Evolutionary conservation across 2,329 filamentous ascomycete species (phyloP).

Genomic region (Phyllosticta paracitricarpa): DNA sequence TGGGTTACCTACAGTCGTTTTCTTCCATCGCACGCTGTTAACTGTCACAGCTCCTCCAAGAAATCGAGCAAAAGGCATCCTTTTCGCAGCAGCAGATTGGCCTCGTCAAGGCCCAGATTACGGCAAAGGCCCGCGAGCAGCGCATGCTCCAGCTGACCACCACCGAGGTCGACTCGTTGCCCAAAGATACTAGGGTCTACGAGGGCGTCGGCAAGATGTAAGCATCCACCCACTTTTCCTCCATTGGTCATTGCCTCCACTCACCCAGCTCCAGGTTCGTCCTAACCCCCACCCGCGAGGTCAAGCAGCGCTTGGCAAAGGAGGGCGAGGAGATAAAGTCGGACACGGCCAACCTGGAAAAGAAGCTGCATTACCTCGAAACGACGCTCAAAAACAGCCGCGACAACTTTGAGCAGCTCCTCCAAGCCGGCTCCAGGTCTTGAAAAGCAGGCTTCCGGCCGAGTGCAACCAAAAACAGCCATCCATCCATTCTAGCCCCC

Average conservation of each 20-base stretch:
- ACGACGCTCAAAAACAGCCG: slow-evolving; percentile 92
- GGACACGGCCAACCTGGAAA: slow-evolving; percentile 72
- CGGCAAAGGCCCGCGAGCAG: slow-evolving; percentile 76
- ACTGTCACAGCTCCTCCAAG: slow-evolving; percentile 62
- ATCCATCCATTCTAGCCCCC: slow-evolving; percentile 1
- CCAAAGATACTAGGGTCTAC: slow-evolving; percentile 70
- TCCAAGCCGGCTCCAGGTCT: slow-evolving; percentile 39
- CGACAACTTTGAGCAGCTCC: slow-evolving; percentile 81
- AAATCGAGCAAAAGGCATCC: slow-evolving; percentile 84
- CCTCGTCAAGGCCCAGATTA: slow-evolving; percentile 74
- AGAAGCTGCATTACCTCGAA: slow-evolving; percentile 87
- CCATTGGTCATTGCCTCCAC: neutral
- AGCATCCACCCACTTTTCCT: slow-evolving; percentile 19
- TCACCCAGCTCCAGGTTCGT: slow-evolving; percentile 62
- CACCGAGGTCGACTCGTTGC: slow-evolving; percentile 69
- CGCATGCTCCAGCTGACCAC: slow-evolving; percentile 81
- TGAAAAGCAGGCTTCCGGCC: neutral
- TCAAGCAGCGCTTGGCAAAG: slow-evolving; percentile 64
- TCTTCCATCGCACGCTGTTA: neutral
- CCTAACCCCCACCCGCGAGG: slow-evolving; percentile 57
- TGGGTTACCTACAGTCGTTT: slow-evolving; percentile 27
- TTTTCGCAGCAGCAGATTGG: slow-evolving; percentile 87
- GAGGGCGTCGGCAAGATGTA: slow-evolving; percentile 98
- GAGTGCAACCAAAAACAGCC: neutral
- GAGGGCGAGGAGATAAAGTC: slow-evolving; percentile 67